phyloP scores from a whole-genome alignment of 1,284 basidiomycete genomes.

The Mycosarcoma maydis region DNA sequence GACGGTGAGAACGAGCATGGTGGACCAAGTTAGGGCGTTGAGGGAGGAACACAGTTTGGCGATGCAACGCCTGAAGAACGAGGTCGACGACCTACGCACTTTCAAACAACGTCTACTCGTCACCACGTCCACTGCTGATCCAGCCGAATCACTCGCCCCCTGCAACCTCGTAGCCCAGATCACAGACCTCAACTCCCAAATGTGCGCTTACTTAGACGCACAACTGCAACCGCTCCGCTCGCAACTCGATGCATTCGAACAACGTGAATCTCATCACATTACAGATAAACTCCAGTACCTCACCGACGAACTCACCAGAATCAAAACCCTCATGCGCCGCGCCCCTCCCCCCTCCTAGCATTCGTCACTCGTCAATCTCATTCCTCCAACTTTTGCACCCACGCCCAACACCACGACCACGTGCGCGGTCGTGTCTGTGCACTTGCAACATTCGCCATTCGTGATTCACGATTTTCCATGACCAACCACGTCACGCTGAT shows the following conservation, averaged over 20 bases:
- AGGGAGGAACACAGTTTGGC: slow-evolving; percentile 6
- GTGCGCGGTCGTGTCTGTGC: no score
- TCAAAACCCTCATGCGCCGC: slow-evolving; percentile 38
- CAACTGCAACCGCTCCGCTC: slow-evolving; percentile 20
- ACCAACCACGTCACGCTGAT: no score
- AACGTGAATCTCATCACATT: slow-evolving; percentile 17
- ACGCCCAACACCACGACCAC: no score
- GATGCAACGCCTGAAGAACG: slow-evolving; percentile 12
- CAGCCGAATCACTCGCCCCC: not conserved
- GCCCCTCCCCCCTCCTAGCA: no score
- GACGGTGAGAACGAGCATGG: slow-evolving; percentile 29
- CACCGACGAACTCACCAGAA: slow-evolving; percentile 36
- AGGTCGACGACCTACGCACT: slow-evolving; percentile 18
- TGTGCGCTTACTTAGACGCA: slow-evolving; percentile 4
- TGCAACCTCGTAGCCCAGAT: slow-evolving; percentile 9
- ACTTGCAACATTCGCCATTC: no score
- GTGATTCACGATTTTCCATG: no score
- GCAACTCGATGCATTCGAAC: slow-evolving; percentile 12
- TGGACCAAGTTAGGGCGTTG: slow-evolving; percentile 42
- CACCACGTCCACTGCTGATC: not conserved
- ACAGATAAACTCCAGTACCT: slow-evolving; percentile 7
- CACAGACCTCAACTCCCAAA: not conserved
- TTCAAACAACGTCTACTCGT: no score
- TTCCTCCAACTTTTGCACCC: no score
- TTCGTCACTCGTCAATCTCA: no score